phyloP scores from a whole-genome alignment of 768 basidiomycete species.

The Candolleomyces efflorescens region DNA sequence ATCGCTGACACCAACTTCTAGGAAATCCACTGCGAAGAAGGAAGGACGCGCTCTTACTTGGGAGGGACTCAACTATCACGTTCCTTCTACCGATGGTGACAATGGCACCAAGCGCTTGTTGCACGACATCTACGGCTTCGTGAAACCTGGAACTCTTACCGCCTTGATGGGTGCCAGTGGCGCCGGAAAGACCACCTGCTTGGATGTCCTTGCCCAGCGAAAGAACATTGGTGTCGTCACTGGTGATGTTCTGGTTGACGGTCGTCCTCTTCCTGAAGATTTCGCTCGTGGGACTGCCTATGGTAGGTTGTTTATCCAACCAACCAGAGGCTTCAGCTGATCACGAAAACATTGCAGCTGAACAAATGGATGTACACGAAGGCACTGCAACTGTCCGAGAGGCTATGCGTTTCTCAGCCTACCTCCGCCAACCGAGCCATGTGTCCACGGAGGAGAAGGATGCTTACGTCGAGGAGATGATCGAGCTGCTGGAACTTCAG shows the following conservation, averaged over 20 bases:
- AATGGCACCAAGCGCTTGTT: constrained; percentile 47
- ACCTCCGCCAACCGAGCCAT: constrained; percentile 70
- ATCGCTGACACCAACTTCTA: no score
- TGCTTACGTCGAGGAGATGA: constrained; percentile 76
- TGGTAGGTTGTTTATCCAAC: constrained; percentile 34
- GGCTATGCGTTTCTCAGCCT: constrained; percentile 81
- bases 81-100: constrained; percentile 58
- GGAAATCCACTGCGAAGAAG: no score
- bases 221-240: constrained; percentile 66
- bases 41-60: constrained; percentile 60
- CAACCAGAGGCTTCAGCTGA: constrained; percentile 14
- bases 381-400: constrained; percentile 80
- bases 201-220: constrained; percentile 69
- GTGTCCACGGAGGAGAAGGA: constrained; percentile 73
- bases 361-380: constrained; percentile 87
- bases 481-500: constrained; percentile 80
- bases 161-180: constrained; percentile 88
- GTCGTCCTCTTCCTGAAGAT: constrained; percentile 52
- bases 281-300: constrained; percentile 71
- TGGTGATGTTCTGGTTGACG: constrained; percentile 64
- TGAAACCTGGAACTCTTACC: constrained; percentile 83
- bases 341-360: constrained; percentile 35
- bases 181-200: constrained; percentile 70
- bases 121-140: constrained; percentile 77
- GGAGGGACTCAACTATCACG: constrained; percentile 73